Conservation (phyloP, 805 yeast genomes). For the Yarrowia keelungensis region DNA sequence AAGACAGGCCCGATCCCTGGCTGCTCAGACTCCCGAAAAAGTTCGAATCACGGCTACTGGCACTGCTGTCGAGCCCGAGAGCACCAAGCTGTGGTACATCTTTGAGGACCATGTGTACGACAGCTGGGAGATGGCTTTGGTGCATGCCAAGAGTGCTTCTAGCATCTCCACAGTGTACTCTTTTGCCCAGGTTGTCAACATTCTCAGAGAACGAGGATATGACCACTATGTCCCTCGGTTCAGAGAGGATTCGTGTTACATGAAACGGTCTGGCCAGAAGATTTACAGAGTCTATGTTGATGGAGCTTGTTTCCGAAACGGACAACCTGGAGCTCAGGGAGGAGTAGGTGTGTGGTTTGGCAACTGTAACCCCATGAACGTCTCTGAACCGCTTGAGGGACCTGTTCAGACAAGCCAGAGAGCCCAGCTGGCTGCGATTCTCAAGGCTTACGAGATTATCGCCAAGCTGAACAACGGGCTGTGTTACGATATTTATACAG, state of each 20-base stretch:
- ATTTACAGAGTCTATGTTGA: not conserved
- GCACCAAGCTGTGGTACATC: not conserved
- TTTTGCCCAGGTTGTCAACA: not conserved
- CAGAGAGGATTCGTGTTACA: not conserved
- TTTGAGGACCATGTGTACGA: not conserved
- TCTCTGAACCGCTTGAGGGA: not conserved
- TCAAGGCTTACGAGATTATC: not conserved
- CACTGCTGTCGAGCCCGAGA: not conserved
- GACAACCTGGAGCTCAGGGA: not conserved
- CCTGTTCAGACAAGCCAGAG: not conserved
- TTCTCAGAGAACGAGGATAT: not conserved
- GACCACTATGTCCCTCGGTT: not conserved
- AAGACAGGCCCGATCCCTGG: not conserved
- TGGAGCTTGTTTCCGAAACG: not conserved
- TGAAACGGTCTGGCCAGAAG: not conserved
- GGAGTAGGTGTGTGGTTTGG: slow-evolving; percentile 3
- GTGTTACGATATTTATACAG: not conserved
- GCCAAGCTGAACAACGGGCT: not conserved
- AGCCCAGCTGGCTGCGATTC: not conserved
- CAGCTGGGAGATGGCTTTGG: not conserved
- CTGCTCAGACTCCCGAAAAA: not conserved
- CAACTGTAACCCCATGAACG: not conserved
- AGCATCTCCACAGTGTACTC: not conserved
- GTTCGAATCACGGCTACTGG: not conserved
- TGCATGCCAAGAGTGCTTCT: not conserved